Evolutionary conservation across 2,329 filamentous ascomycete species (phyloP).

Genomic region (Sporothrix dimorphospora): DNA sequence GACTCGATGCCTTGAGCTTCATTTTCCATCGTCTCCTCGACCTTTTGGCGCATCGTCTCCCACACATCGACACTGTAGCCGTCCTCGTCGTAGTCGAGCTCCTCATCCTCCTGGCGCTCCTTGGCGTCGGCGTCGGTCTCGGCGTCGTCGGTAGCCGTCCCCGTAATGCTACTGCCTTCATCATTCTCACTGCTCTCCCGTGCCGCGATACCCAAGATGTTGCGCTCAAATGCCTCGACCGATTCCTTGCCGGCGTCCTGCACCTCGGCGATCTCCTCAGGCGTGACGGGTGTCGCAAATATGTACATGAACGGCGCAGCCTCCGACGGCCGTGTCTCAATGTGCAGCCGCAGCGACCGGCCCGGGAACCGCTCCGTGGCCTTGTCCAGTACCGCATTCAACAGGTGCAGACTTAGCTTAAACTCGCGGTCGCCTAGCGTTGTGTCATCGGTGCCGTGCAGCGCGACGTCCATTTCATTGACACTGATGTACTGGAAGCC

Average conservation of each 20-base stretch:
- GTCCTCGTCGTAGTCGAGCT: conserved; percentile 34
- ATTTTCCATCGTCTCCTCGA: conserved; percentile 61
- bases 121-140: conserved; percentile 31
- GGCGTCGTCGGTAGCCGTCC: conserved; percentile 37
- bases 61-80: conserved; percentile 46
- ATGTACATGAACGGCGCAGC: conserved; percentile 75
- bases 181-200: conserved; percentile 34
- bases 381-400: conserved; percentile 78
- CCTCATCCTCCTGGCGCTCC: conserved; percentile 36
- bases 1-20: conserved; percentile 57
- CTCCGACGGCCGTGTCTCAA: conserved; percentile 70
- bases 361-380: conserved; percentile 76
- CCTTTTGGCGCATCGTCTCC: conserved; percentile 58
- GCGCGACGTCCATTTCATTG: conserved; percentile 80
- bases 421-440: conserved; percentile 82
- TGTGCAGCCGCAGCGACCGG: conserved; percentile 75
- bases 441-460: conserved; percentile 75
- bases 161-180: conserved; percentile 31
- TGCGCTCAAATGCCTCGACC: conserved; percentile 69
- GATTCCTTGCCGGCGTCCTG: conserved; percentile 68
- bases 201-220: conserved; percentile 56
- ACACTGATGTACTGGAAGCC: conserved; percentile 94
- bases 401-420: conserved; percentile 73
- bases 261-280: conserved; percentile 71
- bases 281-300: conserved; percentile 81